Conservation (phyloP, 2,329 filamentous ascomycete species). For the Neoscytalidium dimidiatum region DNA sequence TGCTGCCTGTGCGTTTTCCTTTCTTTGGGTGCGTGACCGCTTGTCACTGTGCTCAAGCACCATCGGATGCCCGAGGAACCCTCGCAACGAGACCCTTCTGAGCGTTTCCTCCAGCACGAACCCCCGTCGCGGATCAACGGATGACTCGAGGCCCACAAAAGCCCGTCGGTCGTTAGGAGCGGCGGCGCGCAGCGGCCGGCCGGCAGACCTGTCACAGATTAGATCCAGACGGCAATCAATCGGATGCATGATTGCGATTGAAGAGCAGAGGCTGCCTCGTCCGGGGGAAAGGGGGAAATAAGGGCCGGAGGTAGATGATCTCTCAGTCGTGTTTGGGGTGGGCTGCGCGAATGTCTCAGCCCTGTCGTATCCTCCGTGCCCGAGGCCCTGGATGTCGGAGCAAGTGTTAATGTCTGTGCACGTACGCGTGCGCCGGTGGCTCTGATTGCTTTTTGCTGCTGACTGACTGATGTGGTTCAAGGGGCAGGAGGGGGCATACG, state of each 20-base stretch:
- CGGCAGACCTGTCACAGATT: neutral
- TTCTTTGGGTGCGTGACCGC: neutral
- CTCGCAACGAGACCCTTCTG: neutral
- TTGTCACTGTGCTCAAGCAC: neutral
- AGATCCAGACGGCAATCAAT: neutral
- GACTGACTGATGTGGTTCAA: neutral
- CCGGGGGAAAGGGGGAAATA: neutral
- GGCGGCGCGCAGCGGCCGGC: neutral
- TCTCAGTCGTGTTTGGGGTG: neutral
- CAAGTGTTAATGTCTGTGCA: neutral
- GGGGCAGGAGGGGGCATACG: neutral
- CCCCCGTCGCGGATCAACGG: neutral
- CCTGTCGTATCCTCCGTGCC: neutral
- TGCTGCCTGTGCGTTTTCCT: neutral
- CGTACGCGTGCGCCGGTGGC: neutral
- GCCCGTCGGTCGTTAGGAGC: too few relatives aligned
- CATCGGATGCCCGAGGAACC: neutral
- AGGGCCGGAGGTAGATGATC: conserved; percentile 6
- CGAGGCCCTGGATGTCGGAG: neutral
- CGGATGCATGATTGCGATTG: conserved; percentile 1
- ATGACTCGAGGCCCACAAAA: neutral
- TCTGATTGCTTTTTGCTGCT: neutral
- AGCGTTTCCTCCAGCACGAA: neutral
- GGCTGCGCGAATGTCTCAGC: conserved; percentile 1
- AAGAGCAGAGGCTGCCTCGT: neutral